phyloP scores from a whole-genome alignment of 116 monocot genomes.

The Thalassia testudinum region DNA sequence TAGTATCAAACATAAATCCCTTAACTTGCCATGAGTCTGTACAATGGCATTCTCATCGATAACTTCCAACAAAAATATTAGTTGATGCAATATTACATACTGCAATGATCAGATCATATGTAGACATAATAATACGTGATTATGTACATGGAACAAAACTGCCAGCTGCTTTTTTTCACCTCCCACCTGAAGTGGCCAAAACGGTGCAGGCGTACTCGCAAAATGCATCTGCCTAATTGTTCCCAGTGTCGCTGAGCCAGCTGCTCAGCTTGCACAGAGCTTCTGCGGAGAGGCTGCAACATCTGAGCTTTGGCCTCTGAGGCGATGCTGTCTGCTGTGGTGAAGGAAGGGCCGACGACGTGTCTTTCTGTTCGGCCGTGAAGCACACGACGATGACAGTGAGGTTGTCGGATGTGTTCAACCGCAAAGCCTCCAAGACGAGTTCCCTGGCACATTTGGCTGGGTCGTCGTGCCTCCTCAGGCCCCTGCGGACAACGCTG shows the following conservation, averaged over 20 bases:
- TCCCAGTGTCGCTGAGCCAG: constrained; percentile 21
- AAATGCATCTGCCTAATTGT: neutral
- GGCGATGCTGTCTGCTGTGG: constrained; percentile 3
- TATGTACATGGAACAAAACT: neutral
- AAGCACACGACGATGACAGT: constrained; percentile 64
- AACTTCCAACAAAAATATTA: too few species aligned
- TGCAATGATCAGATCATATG: too few species aligned
- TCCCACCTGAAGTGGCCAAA: too few species aligned
- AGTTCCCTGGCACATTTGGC: constrained; percentile 52
- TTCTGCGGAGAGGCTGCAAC: constrained; percentile 49
- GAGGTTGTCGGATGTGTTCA: constrained; percentile 46
- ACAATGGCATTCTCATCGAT: too few species aligned
- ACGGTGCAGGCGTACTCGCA: too few species aligned
- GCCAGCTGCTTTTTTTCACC: neutral
- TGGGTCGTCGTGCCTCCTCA: constrained; percentile 52
- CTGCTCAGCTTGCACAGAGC: constrained; percentile 47
- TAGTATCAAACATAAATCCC: too few species aligned
- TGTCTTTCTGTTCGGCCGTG: constrained; percentile 12
- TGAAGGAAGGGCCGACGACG: neutral
- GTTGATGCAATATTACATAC: too few species aligned
- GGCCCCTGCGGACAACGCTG: constrained; percentile 34
- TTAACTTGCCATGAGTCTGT: too few species aligned
- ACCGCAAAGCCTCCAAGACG: constrained; percentile 40
- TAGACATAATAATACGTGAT: too few species aligned
- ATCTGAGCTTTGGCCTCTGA: constrained; percentile 13